Evolutionary conservation across 345 rosid genomes (phyloP).

Genomic region (Pistacia vera): DNA sequence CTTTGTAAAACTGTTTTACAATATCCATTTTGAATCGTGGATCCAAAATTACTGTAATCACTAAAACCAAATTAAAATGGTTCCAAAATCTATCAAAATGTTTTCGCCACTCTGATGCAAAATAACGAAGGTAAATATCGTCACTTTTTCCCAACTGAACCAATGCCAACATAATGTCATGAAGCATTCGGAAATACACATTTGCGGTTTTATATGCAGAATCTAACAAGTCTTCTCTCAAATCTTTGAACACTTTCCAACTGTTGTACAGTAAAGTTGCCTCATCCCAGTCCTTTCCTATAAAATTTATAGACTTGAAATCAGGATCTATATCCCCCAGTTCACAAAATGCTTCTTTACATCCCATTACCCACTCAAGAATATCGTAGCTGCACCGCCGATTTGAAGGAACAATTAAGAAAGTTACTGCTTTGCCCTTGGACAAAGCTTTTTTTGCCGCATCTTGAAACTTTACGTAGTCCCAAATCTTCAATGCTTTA

Average conservation of each 20-base stretch:
- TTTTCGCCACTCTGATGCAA: background rate
- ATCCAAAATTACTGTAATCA: background rate
- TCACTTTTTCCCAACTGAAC: background rate
- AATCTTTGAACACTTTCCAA: background rate
- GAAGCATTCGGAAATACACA: background rate
- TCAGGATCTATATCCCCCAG: background rate
- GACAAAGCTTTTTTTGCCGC: background rate
- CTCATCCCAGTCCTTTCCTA: background rate
- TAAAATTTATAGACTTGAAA: background rate
- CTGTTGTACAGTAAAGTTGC: background rate
- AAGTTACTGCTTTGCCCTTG: background rate
- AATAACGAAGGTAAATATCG: fast-evolving
- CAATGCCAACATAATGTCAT: background rate
- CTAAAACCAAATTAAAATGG: background rate
- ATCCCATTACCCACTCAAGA: background rate
- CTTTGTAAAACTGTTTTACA: background rate
- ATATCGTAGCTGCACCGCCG: too few species aligned
- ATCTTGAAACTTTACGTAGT: background rate
- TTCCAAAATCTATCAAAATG: background rate
- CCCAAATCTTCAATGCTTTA: background rate
- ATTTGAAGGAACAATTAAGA: too few species aligned
- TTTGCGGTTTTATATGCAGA: background rate
- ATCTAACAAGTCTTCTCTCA: background rate
- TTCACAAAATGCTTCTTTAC: background rate
- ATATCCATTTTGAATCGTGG: slow-evolving; percentile 4